Conservation (phyloP, 371 early-diverging fungal genomes). For the Blakeslea trispora region DNA sequence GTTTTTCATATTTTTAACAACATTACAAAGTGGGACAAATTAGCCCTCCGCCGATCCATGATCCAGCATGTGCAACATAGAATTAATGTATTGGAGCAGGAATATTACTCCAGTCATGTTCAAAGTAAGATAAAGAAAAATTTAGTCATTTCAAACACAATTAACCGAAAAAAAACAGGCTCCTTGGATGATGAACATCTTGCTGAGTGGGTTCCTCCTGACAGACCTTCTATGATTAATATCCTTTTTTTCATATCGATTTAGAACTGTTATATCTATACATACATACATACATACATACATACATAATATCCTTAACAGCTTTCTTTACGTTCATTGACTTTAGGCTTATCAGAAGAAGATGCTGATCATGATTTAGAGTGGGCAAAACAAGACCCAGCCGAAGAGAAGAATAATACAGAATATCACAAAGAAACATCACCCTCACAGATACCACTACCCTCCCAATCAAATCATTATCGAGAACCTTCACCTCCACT, state of each 20-base stretch:
- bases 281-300: no score
- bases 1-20: neutral
- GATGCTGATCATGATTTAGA: constrained; percentile 31
- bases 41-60: constrained; percentile 34
- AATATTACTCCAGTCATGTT: constrained; percentile 32
- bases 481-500: constrained; percentile 27
- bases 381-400: constrained; percentile 23
- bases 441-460: constrained; percentile 1
- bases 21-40: constrained; percentile 34
- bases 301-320: constrained; percentile 21
- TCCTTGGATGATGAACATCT: constrained; percentile 41
- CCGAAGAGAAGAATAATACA: constrained; percentile 12
- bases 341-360: constrained; percentile 37
- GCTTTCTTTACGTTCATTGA: constrained; percentile 31
- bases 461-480: constrained; percentile 1
- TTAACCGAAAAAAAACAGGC: constrained; percentile 20
- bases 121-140: constrained; percentile 21
- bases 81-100: constrained; percentile 32
- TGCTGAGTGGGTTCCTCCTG: constrained; percentile 37
- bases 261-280: no score
- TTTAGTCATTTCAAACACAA: constrained; percentile 1
- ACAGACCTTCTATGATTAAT: constrained; percentile 41
- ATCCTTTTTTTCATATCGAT: no score
- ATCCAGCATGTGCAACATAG: constrained; percentile 35
- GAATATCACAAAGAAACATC: no score